Percentiles rank a stretch among this genome's conserved stretches.
These are phyloP conservation scores for Karstenula rhodostoma DNA, from an alignment of 2,329 filamentous ascomycete genomes.

Conservation along the genomic window DNA sequence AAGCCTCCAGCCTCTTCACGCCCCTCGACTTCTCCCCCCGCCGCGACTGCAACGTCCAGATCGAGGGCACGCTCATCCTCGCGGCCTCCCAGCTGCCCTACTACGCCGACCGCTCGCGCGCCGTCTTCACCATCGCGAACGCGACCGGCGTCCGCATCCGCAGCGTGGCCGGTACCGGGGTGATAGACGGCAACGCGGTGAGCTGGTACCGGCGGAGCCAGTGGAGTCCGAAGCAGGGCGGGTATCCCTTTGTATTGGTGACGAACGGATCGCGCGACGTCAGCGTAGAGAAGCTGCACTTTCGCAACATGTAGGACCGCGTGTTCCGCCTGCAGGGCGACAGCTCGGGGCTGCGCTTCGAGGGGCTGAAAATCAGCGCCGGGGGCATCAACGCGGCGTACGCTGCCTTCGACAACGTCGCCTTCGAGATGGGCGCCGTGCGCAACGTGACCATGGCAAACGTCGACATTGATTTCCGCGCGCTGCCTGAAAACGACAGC, in stretches of 20 bases:
- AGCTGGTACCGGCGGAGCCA: conserved; percentile 44
- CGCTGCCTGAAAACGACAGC: not conserved
- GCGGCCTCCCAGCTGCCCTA: conserved; percentile 46
- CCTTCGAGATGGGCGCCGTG: conserved; percentile 55
- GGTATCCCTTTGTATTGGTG: conserved; percentile 37
- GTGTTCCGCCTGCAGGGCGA: conserved; percentile 50
- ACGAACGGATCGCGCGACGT: conserved; percentile 48
- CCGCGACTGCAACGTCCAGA: conserved; percentile 53
- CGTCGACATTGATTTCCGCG: conserved; percentile 48
- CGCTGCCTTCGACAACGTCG: conserved; percentile 46
- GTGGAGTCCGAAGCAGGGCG: conserved; percentile 28
- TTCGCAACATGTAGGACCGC: conserved; percentile 57
- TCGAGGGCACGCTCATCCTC: conserved; percentile 55
- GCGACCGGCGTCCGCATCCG: conserved; percentile 51
- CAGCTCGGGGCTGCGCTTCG: conserved; percentile 48
- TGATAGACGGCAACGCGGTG: conserved; percentile 56
- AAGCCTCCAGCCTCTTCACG: conserved; percentile 54
- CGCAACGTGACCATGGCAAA: conserved; percentile 50
- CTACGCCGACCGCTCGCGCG: conserved; percentile 51
- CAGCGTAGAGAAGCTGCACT: conserved; percentile 47
- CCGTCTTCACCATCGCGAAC: conserved; percentile 51
- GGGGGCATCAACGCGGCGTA: conserved; percentile 11
- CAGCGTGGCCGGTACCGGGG: conserved; percentile 51
- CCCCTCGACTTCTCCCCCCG: conserved; percentile 53
- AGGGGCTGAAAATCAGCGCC: conserved; percentile 32